Evolutionary conservation across 2,329 filamentous ascomycete genomes (phyloP), one percentile per base, ranked within the genome.

Genomic region (Fusarium graminum): DNA sequence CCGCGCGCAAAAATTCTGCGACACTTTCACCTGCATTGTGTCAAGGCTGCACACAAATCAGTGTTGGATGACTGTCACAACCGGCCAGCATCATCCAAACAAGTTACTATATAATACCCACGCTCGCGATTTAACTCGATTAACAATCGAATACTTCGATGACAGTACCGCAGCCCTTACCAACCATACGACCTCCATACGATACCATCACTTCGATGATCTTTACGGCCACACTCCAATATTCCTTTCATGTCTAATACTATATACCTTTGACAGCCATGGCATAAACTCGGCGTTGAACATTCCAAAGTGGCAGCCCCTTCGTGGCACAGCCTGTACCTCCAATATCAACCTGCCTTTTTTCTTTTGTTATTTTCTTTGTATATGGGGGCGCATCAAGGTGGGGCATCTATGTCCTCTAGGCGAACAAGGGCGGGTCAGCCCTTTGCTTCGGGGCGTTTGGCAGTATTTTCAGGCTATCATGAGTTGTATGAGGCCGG

Each of bases 211-310:
- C 62, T 69, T 63, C 61, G 67, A 74, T 59, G 68, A 71, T 58
- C 59, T 63, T 54, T 54, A 72, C 63, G 64, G 55, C 63, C 60
- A 67, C 54, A 55, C 45, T 65, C 50, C 54, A 40, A 36, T 54
- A 67, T 69, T 71, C 67, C 58, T 60, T 74, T 69, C 63, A 63
- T 71, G 70, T 73, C 70, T 70, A 70, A 73, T 73, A 63, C 59
- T 63, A 63, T 63, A 71, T 59, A 68, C 51, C 60, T 65, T 69
- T 66, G 65, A 67, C 62, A 72, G 68, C 68, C 69, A 73, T 70
- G 66, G 70, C 73, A 78, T 77, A 78, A 74, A 75, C 70, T 72
- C 60, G 70, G 75, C 75, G 72, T 76, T 76, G 70, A 59, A 58
- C 55, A 59, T 67, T 68, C 59, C 65, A 51, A 65, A 56, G 60